phyloP scores from a whole-genome alignment of 257 asterid species.

The Fraxinus anomala region DNA sequence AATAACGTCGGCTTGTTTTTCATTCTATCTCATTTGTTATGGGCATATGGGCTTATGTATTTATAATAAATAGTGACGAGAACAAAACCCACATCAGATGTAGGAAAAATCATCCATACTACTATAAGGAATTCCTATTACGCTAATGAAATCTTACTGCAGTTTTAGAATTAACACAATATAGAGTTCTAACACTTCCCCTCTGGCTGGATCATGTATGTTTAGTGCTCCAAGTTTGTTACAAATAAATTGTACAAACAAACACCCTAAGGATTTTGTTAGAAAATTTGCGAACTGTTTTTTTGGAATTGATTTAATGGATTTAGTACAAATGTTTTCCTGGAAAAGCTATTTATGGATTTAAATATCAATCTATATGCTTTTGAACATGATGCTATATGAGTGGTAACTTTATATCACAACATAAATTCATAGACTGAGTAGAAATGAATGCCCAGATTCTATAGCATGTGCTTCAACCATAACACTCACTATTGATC shows the following conservation, averaged over 20 bases:
- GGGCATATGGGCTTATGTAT: not conserved
- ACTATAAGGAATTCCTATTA: not conserved
- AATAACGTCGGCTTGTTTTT: not conserved
- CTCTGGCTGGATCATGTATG: not conserved
- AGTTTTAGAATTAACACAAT: not conserved
- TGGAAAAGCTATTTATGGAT: not conserved
- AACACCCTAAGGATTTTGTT: not conserved
- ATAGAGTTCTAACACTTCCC: not conserved
- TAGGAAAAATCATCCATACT: not conserved
- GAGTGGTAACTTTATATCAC: not conserved
- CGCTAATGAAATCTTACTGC: not conserved
- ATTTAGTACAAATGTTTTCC: not conserved
- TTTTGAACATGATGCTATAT: not conserved
- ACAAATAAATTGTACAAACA: not conserved
- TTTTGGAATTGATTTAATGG: not conserved
- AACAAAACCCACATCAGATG: not conserved
- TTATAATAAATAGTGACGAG: not conserved
- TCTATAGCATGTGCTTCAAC: not conserved
- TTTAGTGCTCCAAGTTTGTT: not conserved
- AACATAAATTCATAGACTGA: not conserved
- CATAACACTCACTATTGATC: not conserved
- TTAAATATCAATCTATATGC: not conserved
- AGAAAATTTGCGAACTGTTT: not conserved
- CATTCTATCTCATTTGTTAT: not conserved
- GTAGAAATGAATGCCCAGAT: not conserved